Base-by-base conservation (phyloP, 768 basidiomycete genomes). In the Kondoa malvinella region DNA sequence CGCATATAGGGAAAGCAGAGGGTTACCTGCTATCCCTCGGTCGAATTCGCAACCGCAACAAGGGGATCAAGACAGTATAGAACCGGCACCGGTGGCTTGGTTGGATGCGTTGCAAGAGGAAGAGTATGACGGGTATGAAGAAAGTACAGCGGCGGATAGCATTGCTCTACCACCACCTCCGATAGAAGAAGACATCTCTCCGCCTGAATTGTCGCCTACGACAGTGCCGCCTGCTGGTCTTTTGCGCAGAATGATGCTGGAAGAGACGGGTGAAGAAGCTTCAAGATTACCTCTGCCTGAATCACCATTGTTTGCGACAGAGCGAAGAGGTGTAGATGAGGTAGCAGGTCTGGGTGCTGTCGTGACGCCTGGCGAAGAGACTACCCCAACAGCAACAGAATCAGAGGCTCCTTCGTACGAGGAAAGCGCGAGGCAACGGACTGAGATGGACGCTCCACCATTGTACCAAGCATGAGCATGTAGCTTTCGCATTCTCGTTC, bases 71-170 rank as follows among this genome's bases (percentile, higher is more conserved):
- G 15, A 17, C 16, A 25, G 25, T n/a, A 29, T 27, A 17, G 40
- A 8, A 68, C 65, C 65, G 4, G 3, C 8, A 15, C 3, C 30
- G 16, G 17, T 25, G 26, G 29, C 40, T 26, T 26, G 56, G 60
- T 26, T 63, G 25, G 15, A 63, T 21, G 21, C 21, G 32, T 2
- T 65, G 14, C 27, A 31, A 25, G 73, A 73, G 26, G 71, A 69
- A 2, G 74, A 75, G 65, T 73, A 68, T 30, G 74, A 75, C 29
- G 74, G 74, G 8, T 73, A 72, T 67, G 74, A 75, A 56, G 73
- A 73, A 40, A 17, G 70, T n/a, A 65, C 69, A 21, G 34, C 59
- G 4, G 33, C 50, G 16, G 16, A 61, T 0, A 64, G 66, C n/a
- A 57, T 26, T 1, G 63, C 66, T 1, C 56, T 57, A 0, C 71